Evolutionary conservation across 805 yeast species (phyloP), one percentile per base, ranked within the genome.

Genomic region (Candida oleophila): DNA sequence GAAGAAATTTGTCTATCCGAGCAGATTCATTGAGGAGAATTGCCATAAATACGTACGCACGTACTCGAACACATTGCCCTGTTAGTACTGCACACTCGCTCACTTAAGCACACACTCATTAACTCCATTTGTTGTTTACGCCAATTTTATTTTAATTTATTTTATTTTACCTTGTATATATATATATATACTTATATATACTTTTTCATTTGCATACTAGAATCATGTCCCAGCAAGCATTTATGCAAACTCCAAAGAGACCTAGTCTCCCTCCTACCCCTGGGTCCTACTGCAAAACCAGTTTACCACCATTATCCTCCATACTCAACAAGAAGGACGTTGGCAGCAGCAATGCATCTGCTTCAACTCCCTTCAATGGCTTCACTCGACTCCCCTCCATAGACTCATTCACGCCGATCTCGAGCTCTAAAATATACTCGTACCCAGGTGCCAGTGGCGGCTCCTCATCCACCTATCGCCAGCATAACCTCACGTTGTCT

Each of bases 241-340:
- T 42, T 33, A 42, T 62, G 41, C 67, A 59, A 46, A 66, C 73
- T 22, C 70, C 75, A 42, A 64, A 69, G 54, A 67, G 66, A 56
- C 60, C 69, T 30, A 46, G 47, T 45, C 52, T 55, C 41, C 61
- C 65, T 37, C 48, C 67, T 42, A 50, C 62, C 21, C 58, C 56
- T 15, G 41, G 56, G 25, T 43, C 53, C 41, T 48, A 54, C 46
- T 42, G 50, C 33, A 64, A 57, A 49, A 61, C 68, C 36, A 55
- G 56, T 43, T 65, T 72, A 45, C 77, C 76, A 19, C 77, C 77
- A 19, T 64, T 72, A 48, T 64, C 72, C 22, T 56, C 73, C 21
- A 56, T 71, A 22, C 58, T 66, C 42, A 36, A 36, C 22, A 54
- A 47, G 43, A 49, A 45, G 47, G 43, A 44, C 45, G 43, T 33